These are phyloP conservation scores for Thraustochytrium striatum DNA, from an alignment of 352 stramenopile species.

Conservation along the genomic window DNA sequence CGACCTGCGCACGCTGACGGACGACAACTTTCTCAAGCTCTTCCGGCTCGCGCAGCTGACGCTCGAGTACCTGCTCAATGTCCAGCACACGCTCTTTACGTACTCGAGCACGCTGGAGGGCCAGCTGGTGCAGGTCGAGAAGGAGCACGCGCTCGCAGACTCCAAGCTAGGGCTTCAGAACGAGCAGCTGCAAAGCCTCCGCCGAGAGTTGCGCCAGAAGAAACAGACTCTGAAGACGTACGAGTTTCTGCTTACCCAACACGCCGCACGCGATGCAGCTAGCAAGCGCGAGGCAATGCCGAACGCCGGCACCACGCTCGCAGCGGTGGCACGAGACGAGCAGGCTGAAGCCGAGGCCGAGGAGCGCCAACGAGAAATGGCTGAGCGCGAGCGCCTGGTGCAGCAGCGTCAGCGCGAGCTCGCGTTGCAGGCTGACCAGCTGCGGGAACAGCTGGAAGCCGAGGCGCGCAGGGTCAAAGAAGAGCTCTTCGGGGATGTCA, in stretches of 20 bases:
- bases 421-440: conserved; percentile 2
- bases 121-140: neutral
- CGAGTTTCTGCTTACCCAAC: conserved; percentile 33
- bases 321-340: neutral
- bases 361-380: neutral
- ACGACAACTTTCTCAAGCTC: conserved; percentile 63
- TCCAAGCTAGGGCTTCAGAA: conserved; percentile 2
- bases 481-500: neutral
- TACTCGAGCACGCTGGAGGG: conserved; percentile 22
- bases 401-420: neutral
- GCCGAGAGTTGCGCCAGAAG: conserved; percentile 36
- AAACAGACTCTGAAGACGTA: conserved; percentile 29
- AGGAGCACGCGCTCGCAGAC: conserved; percentile 13
- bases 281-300: neutral
- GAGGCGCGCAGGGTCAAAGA: conserved; percentile 4
- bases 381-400: neutral
- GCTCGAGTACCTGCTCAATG: conserved; percentile 64
- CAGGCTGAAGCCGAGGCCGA: neutral
- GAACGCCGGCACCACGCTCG: neutral
- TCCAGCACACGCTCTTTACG: conserved; percentile 59
- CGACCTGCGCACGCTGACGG: conserved; percentile 61
- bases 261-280: neutral
- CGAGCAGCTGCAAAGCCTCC: conserved; percentile 21
- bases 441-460: neutral
- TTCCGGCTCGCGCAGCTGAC: conserved; percentile 64